These are phyloP conservation scores for Penicillium sp. DNA, from an alignment of 2,329 filamentous ascomycete species.

Conservation along the genomic window DNA sequence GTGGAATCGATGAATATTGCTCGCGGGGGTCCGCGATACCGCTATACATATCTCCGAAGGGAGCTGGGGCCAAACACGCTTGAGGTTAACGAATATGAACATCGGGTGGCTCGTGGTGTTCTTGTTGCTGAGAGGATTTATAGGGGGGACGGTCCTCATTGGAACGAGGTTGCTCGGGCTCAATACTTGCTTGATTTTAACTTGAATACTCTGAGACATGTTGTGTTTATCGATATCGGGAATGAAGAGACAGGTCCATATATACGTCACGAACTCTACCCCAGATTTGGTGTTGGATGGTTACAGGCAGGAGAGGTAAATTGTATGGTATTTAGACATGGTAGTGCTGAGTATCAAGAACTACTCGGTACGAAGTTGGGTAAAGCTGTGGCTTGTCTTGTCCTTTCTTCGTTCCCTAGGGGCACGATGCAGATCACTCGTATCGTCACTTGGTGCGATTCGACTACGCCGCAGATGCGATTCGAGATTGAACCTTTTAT, in stretches of 20 bases:
- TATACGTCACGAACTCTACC: neutral
- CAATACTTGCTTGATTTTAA: neutral
- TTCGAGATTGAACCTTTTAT: neutral
- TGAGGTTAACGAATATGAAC: neutral
- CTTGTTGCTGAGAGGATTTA: neutral
- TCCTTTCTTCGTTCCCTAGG: neutral
- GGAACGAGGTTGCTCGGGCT: neutral
- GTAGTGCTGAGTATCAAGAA: neutral
- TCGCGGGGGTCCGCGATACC: neutral
- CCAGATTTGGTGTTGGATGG: neutral
- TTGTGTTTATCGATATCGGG: neutral
- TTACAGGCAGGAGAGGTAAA: neutral
- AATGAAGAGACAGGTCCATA: neutral
- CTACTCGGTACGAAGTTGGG: conserved; percentile 1
- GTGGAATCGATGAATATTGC: neutral
- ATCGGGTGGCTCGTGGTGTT: neutral
- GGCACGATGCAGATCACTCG: neutral
- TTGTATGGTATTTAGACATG: neutral
- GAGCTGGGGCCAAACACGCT: neutral
- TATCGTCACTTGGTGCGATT: neutral
- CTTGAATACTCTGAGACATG: neutral
- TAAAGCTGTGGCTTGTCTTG: neutral
- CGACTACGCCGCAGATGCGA: neutral
- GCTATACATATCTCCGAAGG: neutral
- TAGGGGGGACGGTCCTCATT: neutral